Base-by-base conservation (phyloP, 495 filamentous ascomycete species). In the Aspergillus baeticus region DNA sequence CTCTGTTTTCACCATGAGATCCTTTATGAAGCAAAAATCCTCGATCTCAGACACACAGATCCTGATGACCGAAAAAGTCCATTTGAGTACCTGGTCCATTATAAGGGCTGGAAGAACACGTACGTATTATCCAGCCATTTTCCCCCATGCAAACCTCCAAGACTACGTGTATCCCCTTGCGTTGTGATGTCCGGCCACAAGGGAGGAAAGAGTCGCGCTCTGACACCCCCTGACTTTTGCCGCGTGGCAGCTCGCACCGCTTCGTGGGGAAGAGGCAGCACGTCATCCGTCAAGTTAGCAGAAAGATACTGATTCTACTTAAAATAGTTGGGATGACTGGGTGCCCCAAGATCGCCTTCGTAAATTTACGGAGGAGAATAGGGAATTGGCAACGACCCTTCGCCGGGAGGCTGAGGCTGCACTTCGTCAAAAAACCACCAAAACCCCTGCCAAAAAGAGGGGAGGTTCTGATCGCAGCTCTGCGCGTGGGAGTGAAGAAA, bases 81-180 rank as follows among this genome's bases (percentile, higher is more conserved):
- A 38, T 88, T 81, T 56, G 84, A 89, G 66, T 98, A 94, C 69
- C 88, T 89, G 59, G 91, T 98, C 44, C 94, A 98, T 71, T 98
- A 98, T 75, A 97, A 97, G 70, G 94, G 94, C 57, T 98, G 94
- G 94, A 98, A 98, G 75, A 90, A 90, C 67, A 96, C 91, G 86
- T 91, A 76, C 72, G 87, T 88, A 55, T 56, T 1, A 52, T 33
- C 36, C 15, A 21, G 35, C 11, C 34, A 50, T 14, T n/a, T 33
- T 14, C 53, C 10, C 51, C 11, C 21, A 31, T 43, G 21, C 51
- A 17, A 14, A 47, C 13, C 11, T 47, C 20, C 8, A 38, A 23
- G 23, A 18, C 43, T 26, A 21, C 22, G 20, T 29, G 29, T 13
- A 18, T 14, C 36, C 42, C 36, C 6, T 18, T 52, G 22, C n/a